Evolutionary conservation across 805 yeast genomes (phyloP).

Genomic region (Grigorovia humatica): DNA sequence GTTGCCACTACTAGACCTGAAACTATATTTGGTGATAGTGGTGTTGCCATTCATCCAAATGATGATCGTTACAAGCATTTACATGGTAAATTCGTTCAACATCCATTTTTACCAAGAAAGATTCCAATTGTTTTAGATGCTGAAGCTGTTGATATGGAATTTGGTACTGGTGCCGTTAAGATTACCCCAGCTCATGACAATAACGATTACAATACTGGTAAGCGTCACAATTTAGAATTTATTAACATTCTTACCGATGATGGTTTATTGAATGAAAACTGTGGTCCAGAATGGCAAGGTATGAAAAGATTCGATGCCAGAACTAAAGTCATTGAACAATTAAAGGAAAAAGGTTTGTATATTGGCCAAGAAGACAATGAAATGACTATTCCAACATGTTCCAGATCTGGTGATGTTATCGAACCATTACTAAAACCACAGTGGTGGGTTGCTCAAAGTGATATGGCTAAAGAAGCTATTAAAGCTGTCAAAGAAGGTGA

Average conservation of each 20-base stretch:
- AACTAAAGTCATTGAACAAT: slow-evolving; percentile 64
- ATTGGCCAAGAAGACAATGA: slow-evolving; percentile 88
- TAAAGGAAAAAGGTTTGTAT: slow-evolving; percentile 63
- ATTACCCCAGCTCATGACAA: slow-evolving; percentile 97
- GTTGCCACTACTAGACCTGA: slow-evolving; percentile 99
- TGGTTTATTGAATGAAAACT: slow-evolving; percentile 77
- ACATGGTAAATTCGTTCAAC: slow-evolving; percentile 85
- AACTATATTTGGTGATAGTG: slow-evolving; percentile 96
- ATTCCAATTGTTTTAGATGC: slow-evolving; percentile 80
- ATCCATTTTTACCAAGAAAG: slow-evolving; percentile 75
- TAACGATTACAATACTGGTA: slow-evolving; percentile 92
- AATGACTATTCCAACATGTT: slow-evolving; percentile 90
- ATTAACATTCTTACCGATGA: slow-evolving; percentile 86
- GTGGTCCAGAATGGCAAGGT: slow-evolving; percentile 80
- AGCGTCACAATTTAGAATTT: slow-evolving; percentile 76
- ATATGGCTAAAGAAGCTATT: slow-evolving; percentile 81
- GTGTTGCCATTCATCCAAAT: slow-evolving; percentile 93
- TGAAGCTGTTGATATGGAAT: slow-evolving; percentile 95
- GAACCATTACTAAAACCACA: slow-evolving; percentile 97
- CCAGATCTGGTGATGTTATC: slow-evolving; percentile 93
- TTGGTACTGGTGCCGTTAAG: slow-evolving; percentile 99
- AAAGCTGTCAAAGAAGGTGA: slow-evolving; percentile 76
- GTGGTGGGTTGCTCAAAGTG: slow-evolving; percentile 95
- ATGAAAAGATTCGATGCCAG: slow-evolving; percentile 92
- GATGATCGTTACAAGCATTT: slow-evolving; percentile 87